Percentiles rank a stretch among this genome's conserved stretches.
These are phyloP conservation scores for Wallemia ichthyophaga DNA, from an alignment of 1,284 basidiomycete species.

Conservation along the genomic window DNA sequence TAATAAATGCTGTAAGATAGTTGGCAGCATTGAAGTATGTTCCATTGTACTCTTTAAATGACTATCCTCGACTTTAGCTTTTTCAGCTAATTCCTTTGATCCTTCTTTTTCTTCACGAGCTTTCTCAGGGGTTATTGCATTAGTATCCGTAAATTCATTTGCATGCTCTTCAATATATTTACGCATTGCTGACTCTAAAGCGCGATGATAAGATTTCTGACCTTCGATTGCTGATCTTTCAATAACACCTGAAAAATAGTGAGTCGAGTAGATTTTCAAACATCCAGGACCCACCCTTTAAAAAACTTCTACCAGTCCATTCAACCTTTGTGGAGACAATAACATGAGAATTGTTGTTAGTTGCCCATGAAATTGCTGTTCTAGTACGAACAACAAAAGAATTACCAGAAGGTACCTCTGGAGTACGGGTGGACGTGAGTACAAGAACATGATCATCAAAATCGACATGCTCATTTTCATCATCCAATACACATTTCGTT, in stretches of 20 bases:
- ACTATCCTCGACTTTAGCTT: neutral
- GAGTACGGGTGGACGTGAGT: conserved; percentile 68
- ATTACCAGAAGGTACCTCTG: conserved; percentile 74
- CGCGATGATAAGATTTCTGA: conserved; percentile 60
- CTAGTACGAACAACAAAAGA: conserved; percentile 78
- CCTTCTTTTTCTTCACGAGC: neutral
- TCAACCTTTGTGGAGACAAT: conserved; percentile 74
- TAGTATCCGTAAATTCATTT: conserved; percentile 32
- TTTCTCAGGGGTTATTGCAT: neutral
- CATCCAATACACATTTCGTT: conserved; percentile 74
- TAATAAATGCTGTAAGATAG: neutral
- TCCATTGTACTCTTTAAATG: neutral
- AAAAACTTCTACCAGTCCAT: conserved; percentile 86
- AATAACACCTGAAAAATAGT: conserved; percentile 38
- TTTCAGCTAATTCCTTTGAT: neutral
- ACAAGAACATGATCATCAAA: conserved; percentile 56
- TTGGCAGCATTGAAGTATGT: neutral
- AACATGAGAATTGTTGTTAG: conserved; percentile 39
- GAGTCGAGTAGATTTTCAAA: neutral
- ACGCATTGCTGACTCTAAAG: conserved; percentile 58
- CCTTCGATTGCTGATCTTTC: conserved; percentile 79
- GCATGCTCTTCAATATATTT: conserved; percentile 62
- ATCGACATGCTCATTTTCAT: conserved; percentile 53
- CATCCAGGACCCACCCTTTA: conserved; percentile 34
- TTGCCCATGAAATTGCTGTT: conserved; percentile 84